Evolutionary conservation across 2,329 filamentous ascomycete species (phyloP).

Genomic region (Aureobasidium sp.): DNA sequence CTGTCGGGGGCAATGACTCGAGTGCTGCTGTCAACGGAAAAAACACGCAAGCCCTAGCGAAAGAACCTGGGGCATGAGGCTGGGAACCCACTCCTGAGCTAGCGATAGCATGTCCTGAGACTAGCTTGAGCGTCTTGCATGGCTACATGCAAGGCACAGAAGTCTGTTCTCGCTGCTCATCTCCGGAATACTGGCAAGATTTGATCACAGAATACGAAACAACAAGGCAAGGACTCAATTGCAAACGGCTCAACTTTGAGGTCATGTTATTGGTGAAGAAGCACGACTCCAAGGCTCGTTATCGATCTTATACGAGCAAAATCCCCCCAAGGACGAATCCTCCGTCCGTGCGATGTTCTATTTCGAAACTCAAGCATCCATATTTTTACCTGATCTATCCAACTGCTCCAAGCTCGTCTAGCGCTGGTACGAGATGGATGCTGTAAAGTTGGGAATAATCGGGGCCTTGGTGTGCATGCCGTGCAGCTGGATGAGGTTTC

Average conservation of each 20-base stretch:
- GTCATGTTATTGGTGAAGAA: neutral
- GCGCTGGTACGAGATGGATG: neutral
- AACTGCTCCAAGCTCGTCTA: neutral
- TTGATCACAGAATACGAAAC: neutral
- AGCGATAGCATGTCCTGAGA: conserved; percentile 5
- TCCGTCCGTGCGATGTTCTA: conserved; percentile 5
- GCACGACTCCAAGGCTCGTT: neutral
- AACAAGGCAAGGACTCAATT: neutral
- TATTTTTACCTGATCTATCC: neutral
- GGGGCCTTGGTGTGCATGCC: neutral
- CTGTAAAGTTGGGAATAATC: neutral
- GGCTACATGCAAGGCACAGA: conserved; percentile 4
- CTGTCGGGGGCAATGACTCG: neutral
- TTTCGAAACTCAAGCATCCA: conserved; percentile 9
- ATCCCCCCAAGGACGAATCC: neutral
- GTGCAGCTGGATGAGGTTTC: conserved; percentile 4
- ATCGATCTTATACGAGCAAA: neutral
- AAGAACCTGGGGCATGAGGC: neutral
- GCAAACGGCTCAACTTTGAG: neutral
- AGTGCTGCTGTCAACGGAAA: neutral
- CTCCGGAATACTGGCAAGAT: neutral
- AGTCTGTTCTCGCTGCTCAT: neutral
- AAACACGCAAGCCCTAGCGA: conserved; percentile 8
- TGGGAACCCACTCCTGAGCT: conserved; percentile 9
- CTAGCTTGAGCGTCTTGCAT: neutral